Conservation (phyloP, 78 protist genomes). For the Emiliania huxleyi region DNA sequence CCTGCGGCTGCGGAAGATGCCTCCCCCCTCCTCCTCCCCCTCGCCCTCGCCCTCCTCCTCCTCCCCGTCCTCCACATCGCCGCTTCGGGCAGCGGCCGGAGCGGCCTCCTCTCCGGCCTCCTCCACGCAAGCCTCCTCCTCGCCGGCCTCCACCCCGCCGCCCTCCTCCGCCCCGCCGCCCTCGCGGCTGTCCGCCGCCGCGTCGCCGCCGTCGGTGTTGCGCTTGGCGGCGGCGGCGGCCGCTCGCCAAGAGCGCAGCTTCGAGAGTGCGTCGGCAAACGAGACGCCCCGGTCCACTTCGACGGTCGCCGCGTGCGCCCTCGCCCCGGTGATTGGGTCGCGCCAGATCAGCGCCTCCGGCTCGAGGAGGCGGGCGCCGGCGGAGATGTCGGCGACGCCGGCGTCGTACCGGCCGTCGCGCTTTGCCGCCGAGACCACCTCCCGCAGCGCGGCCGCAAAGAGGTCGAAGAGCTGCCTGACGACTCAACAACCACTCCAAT, state of each 20-base stretch:
- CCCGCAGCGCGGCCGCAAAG: neutral
- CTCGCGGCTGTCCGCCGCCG: no score
- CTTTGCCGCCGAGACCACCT: neutral
- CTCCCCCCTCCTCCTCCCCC: neutral
- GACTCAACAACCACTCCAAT: no score
- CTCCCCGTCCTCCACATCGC: no score
- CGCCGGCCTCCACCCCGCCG: neutral
- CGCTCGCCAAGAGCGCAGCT: no score
- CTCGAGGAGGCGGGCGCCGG: neutral
- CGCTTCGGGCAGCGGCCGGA: no score
- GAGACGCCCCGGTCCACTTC: neutral
- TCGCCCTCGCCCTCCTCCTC: no score
- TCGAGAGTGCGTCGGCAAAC: neutral
- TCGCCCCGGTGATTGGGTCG: neutral
- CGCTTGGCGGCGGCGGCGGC: no score
- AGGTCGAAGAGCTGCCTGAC: neutral
- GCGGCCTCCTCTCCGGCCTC: neutral
- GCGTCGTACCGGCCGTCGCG: neutral
- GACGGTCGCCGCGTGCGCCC: neutral
- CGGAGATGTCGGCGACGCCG: neutral
- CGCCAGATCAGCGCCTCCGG: neutral
- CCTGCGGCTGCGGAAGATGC: neutral
- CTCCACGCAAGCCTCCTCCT: neutral
- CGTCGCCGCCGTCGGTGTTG: no score
- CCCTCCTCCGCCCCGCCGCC: neutral